These are phyloP conservation scores for Sclerotinia minor DNA, from an alignment of 2,329 filamentous ascomycete genomes.

Conservation along the genomic window DNA sequence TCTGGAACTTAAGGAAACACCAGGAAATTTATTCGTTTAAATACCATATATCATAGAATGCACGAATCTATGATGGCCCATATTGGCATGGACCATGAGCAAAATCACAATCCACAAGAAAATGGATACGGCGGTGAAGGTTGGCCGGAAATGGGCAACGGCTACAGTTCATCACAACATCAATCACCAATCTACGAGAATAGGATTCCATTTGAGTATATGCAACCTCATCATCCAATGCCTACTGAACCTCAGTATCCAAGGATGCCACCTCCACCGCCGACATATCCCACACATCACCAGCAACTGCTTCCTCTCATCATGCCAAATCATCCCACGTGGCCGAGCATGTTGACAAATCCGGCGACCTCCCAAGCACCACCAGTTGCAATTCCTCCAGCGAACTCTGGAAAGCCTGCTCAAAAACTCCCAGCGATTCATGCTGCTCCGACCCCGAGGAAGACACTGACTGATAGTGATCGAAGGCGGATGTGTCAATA, in stretches of 20 bases:
- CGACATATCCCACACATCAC: conserved; percentile 51
- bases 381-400: conserved; percentile 56
- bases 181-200: conserved; percentile 72
- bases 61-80: conserved; percentile 44
- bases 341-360: conserved; percentile 81
- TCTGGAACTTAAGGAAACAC: conserved; percentile 27
- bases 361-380: conserved; percentile 61
- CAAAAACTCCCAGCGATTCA: conserved; percentile 52
- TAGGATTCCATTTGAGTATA: conserved; percentile 61
- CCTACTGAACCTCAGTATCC: conserved; percentile 56
- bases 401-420: conserved; percentile 48
- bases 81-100: conserved; percentile 42
- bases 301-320: conserved; percentile 68
- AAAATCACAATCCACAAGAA: conserved; percentile 38
- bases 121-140: conserved; percentile 49
- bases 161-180: conserved; percentile 54
- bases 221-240: conserved; percentile 60
- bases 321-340: conserved; percentile 65
- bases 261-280: conserved; percentile 55
- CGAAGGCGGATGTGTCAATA: conserved; percentile 92
- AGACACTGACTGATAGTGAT: conserved; percentile 88
- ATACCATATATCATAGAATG: conserved; percentile 33
- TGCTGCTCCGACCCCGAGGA: conserved; percentile 66
- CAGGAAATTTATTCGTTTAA: conserved; percentile 11
- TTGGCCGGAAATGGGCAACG: conserved; percentile 56